phyloP scores from a whole-genome alignment of 2,329 filamentous ascomycete species.

The Herpotrichia juniperi region DNA sequence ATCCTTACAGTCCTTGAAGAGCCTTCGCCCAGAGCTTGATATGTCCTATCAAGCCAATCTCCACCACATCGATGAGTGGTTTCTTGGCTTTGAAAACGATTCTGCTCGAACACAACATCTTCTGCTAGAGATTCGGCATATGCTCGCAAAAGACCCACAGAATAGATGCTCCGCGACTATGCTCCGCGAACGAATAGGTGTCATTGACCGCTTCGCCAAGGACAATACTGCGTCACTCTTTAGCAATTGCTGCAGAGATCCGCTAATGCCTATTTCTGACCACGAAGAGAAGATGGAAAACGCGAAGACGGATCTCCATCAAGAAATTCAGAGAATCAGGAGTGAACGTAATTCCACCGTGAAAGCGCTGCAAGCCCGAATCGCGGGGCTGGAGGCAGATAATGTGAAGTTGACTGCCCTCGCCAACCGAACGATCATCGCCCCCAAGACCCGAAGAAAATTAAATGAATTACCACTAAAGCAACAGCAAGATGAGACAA shows the following conservation, averaged over 20 bases:
- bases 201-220: neutral
- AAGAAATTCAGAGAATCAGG: no score
- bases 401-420: no score
- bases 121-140: neutral
- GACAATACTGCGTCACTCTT: neutral
- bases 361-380: no score
- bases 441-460: no score
- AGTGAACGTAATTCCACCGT: no score
- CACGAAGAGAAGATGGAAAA: neutral
- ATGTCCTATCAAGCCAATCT: conserved; percentile 13
- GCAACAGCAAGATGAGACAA: no score
- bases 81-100: neutral
- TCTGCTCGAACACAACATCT: neutral
- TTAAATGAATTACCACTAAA: no score
- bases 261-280: neutral
- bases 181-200: neutral
- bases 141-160: neutral
- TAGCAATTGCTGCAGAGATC: neutral
- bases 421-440: no score
- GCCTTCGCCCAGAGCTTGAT: neutral
- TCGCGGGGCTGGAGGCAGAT: no score
- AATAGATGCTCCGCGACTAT: neutral
- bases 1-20: neutral
- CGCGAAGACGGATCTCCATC: no score
- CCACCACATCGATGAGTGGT: conserved; percentile 4